Conservation (phyloP, 768 basidiomycete species). For the Termitomyces sp. region DNA sequence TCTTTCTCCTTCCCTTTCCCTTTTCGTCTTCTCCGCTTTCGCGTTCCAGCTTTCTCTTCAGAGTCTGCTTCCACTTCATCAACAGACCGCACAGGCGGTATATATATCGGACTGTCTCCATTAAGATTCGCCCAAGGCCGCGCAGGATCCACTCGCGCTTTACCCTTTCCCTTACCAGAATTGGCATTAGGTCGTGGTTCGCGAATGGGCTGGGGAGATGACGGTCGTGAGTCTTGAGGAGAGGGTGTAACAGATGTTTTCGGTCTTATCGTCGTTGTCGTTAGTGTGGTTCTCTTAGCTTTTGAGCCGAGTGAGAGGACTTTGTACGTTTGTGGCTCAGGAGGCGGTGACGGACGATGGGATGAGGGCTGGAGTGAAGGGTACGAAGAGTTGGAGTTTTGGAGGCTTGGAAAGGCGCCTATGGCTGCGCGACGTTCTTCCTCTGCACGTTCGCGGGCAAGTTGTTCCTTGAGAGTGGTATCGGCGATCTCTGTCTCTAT, state of each 20-base stretch:
- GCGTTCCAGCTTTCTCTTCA: conserved; percentile 2
- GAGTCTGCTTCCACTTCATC: conserved; percentile 1
- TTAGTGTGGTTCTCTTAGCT: conserved; percentile 45
- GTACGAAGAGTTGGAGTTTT: conserved; percentile 1
- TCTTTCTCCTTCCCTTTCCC: conserved; percentile 7
- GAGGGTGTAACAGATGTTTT: neutral
- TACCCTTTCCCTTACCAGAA: conserved; percentile 22
- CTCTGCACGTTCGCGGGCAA: conserved; percentile 37
- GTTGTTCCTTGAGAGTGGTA: conserved; percentile 41
- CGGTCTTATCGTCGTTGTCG: conserved; percentile 43
- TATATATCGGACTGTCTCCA: conserved; percentile 28
- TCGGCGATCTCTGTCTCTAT: conserved; percentile 39
- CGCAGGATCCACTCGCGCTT: conserved; percentile 24
- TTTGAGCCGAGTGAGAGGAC: conserved; percentile 52
- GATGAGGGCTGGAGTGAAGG: neutral
- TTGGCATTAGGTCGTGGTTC: conserved; percentile 30
- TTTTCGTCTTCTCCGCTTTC: conserved; percentile 7
- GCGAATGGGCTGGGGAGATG: conserved; percentile 30
- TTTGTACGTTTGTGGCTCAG: conserved; percentile 34
- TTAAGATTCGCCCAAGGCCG: conserved; percentile 1
- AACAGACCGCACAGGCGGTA: conserved; percentile 19
- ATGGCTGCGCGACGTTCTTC: conserved; percentile 44
- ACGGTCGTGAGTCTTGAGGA: conserved; percentile 26
- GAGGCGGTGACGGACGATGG: conserved; percentile 4
- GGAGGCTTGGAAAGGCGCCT: conserved; percentile 60